These are phyloP conservation scores for Coemansia nantahalensis DNA, from an alignment of 192 early-diverging fungal genomes.

Conservation along the genomic window DNA sequence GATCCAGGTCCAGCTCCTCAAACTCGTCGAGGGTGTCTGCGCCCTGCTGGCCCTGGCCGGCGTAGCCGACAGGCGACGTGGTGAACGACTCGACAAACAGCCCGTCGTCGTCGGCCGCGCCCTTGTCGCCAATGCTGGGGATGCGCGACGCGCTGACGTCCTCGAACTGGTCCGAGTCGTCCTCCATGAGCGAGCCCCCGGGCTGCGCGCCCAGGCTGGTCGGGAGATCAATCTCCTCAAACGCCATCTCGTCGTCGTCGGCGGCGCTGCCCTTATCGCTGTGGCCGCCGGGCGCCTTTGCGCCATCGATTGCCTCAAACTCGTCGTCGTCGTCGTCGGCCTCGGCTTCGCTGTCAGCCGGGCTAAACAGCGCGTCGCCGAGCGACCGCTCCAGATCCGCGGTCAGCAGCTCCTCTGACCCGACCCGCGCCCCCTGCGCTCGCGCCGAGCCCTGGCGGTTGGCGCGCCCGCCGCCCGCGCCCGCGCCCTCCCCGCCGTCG, in stretches of 20 bases:
- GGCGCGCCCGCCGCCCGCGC: too few relatives aligned
- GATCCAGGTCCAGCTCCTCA: slow-evolving; percentile 43
- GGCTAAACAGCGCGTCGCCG: slow-evolving; percentile 23
- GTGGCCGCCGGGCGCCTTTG: slow-evolving; percentile 16
- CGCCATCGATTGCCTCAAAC: slow-evolving; percentile 42
- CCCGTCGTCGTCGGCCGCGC: slow-evolving; percentile 20
- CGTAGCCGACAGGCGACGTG: slow-evolving; percentile 14
- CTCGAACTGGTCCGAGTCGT: slow-evolving; percentile 47
- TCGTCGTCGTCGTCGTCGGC: slow-evolving; percentile 42
- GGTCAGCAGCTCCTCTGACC: slow-evolving; percentile 25
- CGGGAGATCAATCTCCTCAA: slow-evolving; percentile 37
- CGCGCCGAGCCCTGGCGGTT: slow-evolving; percentile 9
- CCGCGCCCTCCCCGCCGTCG: slow-evolving; percentile 2
- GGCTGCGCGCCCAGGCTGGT: slow-evolving; percentile 7
- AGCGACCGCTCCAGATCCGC: slow-evolving; percentile 23
- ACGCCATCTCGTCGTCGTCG: slow-evolving; percentile 40
- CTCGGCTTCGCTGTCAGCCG: slow-evolving; percentile 27
- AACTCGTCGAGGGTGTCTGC: slow-evolving; percentile 27
- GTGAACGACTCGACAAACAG: slow-evolving; percentile 28
- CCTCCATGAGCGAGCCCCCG: slow-evolving; percentile 9
- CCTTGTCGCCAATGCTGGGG: background rate
- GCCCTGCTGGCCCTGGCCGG: slow-evolving; percentile 4
- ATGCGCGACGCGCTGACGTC: slow-evolving; percentile 18
- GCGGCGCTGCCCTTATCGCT: slow-evolving; percentile 18
- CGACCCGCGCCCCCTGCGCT: slow-evolving; percentile 1